Evolutionary conservation across 352 stramenopile genomes (phyloP).

Genomic region (Peronospora farinosa): DNA sequence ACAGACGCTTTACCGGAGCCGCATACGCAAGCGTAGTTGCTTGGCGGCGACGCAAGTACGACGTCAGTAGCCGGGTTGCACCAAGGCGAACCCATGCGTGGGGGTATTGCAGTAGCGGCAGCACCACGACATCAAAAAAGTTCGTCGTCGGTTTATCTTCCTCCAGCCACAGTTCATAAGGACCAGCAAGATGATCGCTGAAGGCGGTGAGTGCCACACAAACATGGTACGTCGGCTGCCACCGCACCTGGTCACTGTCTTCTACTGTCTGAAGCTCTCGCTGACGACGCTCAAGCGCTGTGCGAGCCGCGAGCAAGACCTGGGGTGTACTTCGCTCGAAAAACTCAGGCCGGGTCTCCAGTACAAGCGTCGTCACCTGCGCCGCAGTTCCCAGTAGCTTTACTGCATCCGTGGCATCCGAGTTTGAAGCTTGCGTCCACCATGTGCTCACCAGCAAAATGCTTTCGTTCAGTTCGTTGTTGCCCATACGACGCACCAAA

Average conservation of each 20-base stretch:
- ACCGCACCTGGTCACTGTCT: slow-evolving; percentile 42
- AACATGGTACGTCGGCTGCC: slow-evolving; percentile 60
- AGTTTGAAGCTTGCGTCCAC: slow-evolving; percentile 50
- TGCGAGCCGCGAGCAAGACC: slow-evolving; percentile 35
- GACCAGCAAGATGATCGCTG: slow-evolving; percentile 48
- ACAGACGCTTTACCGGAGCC: slow-evolving; percentile 27
- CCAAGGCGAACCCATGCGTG: slow-evolving; percentile 69
- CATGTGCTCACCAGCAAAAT: slow-evolving; percentile 85
- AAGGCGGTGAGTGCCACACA: slow-evolving; percentile 61
- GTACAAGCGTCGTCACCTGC: slow-evolving; percentile 66
- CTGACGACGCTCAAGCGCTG: slow-evolving; percentile 34
- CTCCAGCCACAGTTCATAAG: slow-evolving; percentile 61
- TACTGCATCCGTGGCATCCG: slow-evolving; percentile 31
- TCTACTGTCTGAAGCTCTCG: slow-evolving; percentile 38
- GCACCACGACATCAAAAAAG: slow-evolving; percentile 45
- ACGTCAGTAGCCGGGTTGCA: slow-evolving; percentile 49
- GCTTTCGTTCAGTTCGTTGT: slow-evolving; percentile 85
- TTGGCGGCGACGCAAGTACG: slow-evolving; percentile 55
- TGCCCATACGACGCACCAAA: slow-evolving; percentile 86
- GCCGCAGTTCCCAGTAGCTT: slow-evolving; percentile 67
- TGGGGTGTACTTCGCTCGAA: slow-evolving; percentile 52
- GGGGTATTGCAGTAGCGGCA: slow-evolving; percentile 64
- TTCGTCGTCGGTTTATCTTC: slow-evolving; percentile 14
- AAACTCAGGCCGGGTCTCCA: slow-evolving; percentile 71
- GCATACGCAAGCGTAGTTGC: slow-evolving; percentile 37